Percentiles rank a stretch among this genome's conserved stretches.
Evolutionary conservation across 495 filamentous ascomycete species (phyloP).

Genomic region (Talaromyces stipitatus): DNA sequence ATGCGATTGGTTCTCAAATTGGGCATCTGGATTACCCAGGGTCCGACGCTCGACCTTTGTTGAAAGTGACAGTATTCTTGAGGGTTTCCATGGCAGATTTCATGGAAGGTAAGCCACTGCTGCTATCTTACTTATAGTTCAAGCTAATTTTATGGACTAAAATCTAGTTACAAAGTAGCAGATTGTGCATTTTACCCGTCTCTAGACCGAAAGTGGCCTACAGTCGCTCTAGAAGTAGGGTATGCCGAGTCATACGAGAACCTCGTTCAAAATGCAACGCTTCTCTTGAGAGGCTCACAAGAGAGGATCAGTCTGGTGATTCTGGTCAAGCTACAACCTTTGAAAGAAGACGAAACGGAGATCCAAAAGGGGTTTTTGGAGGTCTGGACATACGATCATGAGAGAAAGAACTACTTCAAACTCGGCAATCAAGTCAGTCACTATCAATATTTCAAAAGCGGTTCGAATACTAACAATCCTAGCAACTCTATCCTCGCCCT

Average conservation of each 20-base stretch:
- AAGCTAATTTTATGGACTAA: background rate
- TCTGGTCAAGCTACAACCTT: conserved; percentile 1
- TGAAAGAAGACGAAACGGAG: background rate
- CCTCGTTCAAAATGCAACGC: background rate
- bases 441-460: background rate
- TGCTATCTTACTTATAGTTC: background rate
- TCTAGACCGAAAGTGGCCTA: background rate
- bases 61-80: background rate
- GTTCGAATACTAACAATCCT: background rate
- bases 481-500: background rate
- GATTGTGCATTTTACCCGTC: background rate
- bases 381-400: background rate
- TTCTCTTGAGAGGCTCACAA: background rate
- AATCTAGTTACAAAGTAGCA: background rate
- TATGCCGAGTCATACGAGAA: background rate
- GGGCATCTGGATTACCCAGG: background rate
- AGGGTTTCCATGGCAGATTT: background rate
- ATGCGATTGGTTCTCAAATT: background rate
- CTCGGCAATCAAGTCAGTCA: background rate
- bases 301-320: background rate
- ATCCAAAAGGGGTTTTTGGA: background rate
- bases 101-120: background rate
- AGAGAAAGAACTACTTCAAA: background rate
- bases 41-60: background rate
- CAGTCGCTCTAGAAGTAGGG: background rate